Conservation (phyloP, 495 filamentous ascomycete species). For the Penicillium desertorum region DNA sequence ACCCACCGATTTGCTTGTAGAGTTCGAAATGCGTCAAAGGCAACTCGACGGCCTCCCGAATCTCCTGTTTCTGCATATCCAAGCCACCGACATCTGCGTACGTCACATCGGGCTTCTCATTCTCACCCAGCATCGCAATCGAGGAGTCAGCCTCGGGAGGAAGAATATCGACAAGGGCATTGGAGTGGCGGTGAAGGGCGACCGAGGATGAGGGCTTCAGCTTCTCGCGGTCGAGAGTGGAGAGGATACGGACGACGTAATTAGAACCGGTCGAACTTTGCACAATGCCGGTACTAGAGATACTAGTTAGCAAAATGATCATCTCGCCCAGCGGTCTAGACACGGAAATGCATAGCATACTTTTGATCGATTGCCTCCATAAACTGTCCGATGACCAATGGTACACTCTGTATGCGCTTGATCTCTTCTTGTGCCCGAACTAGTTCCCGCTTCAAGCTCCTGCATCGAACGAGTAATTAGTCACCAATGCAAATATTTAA, state of each 20-base stretch:
- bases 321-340: background rate
- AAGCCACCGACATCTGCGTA: slow-evolving; percentile 97
- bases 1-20: slow-evolving; percentile 87
- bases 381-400: slow-evolving; percentile 97
- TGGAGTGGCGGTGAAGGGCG: slow-evolving; percentile 91
- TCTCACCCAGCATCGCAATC: slow-evolving; percentile 93
- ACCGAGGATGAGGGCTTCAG: slow-evolving; percentile 97
- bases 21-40: slow-evolving; percentile 96
- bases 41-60: slow-evolving; percentile 93
- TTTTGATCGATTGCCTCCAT: slow-evolving; percentile 99
- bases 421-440: slow-evolving; percentile 98
- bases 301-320: slow-evolving; percentile 26
- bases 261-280: slow-evolving; percentile 98
- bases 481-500: background rate
- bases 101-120: slow-evolving; percentile 97
- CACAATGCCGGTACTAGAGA: slow-evolving; percentile 86
- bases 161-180: slow-evolving; percentile 96
- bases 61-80: slow-evolving; percentile 99
- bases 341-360: slow-evolving; percentile 59
- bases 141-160: slow-evolving; percentile 97
- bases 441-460: slow-evolving; percentile 94
- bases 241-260: slow-evolving; percentile 97
- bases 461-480: slow-evolving; percentile 34
- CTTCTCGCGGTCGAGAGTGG: slow-evolving; percentile 95
- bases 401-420: slow-evolving; percentile 98